Percentiles rank a stretch among this genome's conserved stretches.
These are phyloP conservation scores for Sorghum bicolor DNA, from an alignment of 176 grass and related monocot species.

Conservation along the genomic window DNA sequence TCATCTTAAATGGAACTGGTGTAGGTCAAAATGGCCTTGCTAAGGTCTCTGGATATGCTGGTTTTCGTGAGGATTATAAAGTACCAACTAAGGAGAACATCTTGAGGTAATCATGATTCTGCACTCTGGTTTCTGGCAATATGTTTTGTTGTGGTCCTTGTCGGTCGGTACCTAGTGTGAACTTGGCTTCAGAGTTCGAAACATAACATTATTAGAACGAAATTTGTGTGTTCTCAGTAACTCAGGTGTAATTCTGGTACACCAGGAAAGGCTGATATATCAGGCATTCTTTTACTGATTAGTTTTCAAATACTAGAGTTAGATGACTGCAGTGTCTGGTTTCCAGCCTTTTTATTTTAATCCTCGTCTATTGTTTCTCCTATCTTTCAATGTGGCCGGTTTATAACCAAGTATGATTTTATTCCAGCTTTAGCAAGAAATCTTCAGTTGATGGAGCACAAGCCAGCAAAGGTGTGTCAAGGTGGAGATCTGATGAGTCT, in stretches of 20 bases:
- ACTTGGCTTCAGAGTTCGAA: not conserved
- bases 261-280: not conserved
- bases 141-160: conserved; percentile 7
- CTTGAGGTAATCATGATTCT: conserved; percentile 38
- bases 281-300: not conserved
- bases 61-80: conserved; percentile 23
- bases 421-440: conserved; percentile 29
- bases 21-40: conserved; percentile 26
- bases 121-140: not conserved
- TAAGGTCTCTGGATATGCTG: conserved; percentile 30
- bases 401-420: not conserved
- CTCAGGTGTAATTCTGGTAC: not conserved
- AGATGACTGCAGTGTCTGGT: not conserved
- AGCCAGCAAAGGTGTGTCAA: conserved; percentile 41
- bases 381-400: not conserved
- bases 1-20: conserved; percentile 31
- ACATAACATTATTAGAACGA: not conserved
- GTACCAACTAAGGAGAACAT: conserved; percentile 22
- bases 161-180: not conserved
- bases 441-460: conserved; percentile 17
- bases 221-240: not conserved
- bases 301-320: not conserved
- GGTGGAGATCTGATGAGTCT: conserved; percentile 82
- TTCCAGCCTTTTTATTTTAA: not conserved
- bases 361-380: not conserved